A percentile compares a stretch with the other conserved stretches of the same genome.
Conservation (phyloP, 371 early-diverging fungal genomes). For the Apophysomyces trapeziformis region DNA sequence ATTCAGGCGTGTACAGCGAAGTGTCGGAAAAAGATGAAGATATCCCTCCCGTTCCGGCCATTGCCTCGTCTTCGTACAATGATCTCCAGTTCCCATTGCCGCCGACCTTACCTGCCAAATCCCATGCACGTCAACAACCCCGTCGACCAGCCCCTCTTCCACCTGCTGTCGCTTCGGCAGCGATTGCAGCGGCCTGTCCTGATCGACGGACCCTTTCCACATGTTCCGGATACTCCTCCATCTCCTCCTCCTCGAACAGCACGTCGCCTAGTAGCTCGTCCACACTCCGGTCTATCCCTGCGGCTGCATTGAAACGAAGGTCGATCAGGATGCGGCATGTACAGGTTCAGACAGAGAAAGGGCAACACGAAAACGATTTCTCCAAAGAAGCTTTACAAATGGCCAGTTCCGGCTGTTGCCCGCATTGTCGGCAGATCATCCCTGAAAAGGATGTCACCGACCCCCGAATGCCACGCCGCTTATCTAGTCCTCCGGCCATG, state of each 20-base stretch:
- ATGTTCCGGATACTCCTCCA: constrained; percentile 14
- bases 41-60: constrained; percentile 14
- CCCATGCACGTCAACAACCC: constrained; percentile 20
- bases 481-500: constrained; percentile 40
- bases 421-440: constrained; percentile 38
- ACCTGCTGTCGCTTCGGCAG: constrained; percentile 39
- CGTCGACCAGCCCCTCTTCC: constrained; percentile 43
- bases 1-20: constrained; percentile 49
- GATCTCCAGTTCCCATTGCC: constrained; percentile 38
- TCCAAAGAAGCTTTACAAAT: neutral
- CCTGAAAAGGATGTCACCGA: neutral
- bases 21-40: constrained; percentile 32
- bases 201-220: constrained; percentile 14
- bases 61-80: constrained; percentile 14
- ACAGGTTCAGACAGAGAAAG: constrained; percentile 42
- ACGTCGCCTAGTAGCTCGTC: neutral
- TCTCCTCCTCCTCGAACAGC: neutral
- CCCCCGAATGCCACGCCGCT: constrained; percentile 14
- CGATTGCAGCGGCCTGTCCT: constrained; percentile 30
- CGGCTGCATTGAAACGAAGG: constrained; percentile 40
- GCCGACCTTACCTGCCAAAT: constrained; percentile 25
- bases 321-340: constrained; percentile 42
- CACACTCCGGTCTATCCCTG: constrained; percentile 25
- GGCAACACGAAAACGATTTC: neutral
- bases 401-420: constrained; percentile 24